Evolutionary conservation across 1,284 basidiomycete species (phyloP).

Genomic region (Ganoderma lingzhi): DNA sequence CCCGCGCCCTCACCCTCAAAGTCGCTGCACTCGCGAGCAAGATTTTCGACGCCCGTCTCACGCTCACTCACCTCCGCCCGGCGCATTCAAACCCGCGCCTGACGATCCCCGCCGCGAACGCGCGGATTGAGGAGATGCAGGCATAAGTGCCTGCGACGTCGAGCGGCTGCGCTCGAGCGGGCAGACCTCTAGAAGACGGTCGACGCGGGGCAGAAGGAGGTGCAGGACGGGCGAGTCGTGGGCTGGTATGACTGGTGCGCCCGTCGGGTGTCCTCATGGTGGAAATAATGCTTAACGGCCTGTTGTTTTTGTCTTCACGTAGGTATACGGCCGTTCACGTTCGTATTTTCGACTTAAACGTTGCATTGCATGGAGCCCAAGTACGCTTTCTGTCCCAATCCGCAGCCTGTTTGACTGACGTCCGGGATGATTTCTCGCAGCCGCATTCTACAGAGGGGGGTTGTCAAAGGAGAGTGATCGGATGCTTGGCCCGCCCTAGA

Average conservation of each 20-base stretch:
- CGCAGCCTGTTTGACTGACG: too few species aligned
- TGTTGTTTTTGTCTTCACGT: neutral
- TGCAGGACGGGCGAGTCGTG: conserved; percentile 68
- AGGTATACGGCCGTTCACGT: conserved; percentile 69
- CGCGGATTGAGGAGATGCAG: conserved; percentile 79
- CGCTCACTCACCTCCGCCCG: conserved; percentile 79
- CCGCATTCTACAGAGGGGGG: neutral
- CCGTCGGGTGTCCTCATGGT: too few species aligned
- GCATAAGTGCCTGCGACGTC: conserved; percentile 66
- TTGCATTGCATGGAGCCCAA: too few species aligned
- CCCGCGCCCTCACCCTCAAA: conserved; percentile 60
- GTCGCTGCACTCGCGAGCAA: conserved; percentile 70
- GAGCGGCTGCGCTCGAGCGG: conserved; percentile 71
- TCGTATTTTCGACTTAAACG: too few species aligned
- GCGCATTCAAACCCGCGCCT: conserved; percentile 80
- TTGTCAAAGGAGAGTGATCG: neutral
- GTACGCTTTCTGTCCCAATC: too few species aligned
- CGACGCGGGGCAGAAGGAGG: conserved; percentile 65
- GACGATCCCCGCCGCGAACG: conserved; percentile 75
- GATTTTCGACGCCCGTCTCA: conserved; percentile 82
- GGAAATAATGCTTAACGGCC: neutral
- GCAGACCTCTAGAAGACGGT: conserved; percentile 76
- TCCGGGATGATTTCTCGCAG: too few species aligned
- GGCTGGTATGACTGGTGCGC: conserved; percentile 76
- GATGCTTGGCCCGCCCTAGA: neutral